These are phyloP conservation scores for Talaromyces liani DNA, from an alignment of 495 filamentous ascomycete species.

Conservation along the genomic window DNA sequence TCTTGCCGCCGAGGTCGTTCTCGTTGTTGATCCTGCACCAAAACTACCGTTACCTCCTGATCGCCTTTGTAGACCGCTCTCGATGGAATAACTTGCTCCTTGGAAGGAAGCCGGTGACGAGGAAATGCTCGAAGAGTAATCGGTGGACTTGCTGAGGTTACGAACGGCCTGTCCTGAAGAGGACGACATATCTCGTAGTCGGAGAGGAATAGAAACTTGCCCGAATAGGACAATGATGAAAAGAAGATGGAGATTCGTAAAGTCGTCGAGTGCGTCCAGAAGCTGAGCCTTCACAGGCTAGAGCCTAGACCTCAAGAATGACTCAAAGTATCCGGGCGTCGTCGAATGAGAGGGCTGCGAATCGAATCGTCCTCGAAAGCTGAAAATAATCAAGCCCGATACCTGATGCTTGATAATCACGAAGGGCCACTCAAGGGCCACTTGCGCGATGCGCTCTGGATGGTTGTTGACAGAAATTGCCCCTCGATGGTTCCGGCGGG, in stretches of 20 bases:
- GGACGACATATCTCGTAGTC: slow-evolving; percentile 38
- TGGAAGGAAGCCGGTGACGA: slow-evolving; percentile 33
- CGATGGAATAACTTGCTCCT: slow-evolving; percentile 20
- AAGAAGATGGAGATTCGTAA: neutral
- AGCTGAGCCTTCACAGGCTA: neutral
- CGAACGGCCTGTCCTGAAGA: slow-evolving; percentile 33
- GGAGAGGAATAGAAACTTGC: neutral
- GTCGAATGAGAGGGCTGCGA: neutral
- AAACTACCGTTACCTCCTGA: slow-evolving; percentile 56
- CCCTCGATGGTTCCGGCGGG: slow-evolving; percentile 2
- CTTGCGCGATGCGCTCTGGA: slow-evolving; percentile 3
- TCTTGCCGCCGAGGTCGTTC: slow-evolving; percentile 43
- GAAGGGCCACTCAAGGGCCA: slow-evolving; percentile 2
- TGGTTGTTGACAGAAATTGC: slow-evolving; percentile 5
- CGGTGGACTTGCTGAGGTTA: slow-evolving; percentile 33
- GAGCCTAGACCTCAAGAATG: neutral
- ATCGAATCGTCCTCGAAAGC: neutral
- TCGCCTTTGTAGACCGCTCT: slow-evolving; percentile 54
- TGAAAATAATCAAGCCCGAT: neutral
- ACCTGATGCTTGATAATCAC: neutral
- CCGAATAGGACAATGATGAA: neutral
- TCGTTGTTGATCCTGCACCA: slow-evolving; percentile 52
- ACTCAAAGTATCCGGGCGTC: neutral
- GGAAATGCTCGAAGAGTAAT: slow-evolving; percentile 31
- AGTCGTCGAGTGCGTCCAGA: neutral